Evolutionary conservation across 345 rosid species (phyloP).

Genomic region (Eucalyptus erythrocorys): DNA sequence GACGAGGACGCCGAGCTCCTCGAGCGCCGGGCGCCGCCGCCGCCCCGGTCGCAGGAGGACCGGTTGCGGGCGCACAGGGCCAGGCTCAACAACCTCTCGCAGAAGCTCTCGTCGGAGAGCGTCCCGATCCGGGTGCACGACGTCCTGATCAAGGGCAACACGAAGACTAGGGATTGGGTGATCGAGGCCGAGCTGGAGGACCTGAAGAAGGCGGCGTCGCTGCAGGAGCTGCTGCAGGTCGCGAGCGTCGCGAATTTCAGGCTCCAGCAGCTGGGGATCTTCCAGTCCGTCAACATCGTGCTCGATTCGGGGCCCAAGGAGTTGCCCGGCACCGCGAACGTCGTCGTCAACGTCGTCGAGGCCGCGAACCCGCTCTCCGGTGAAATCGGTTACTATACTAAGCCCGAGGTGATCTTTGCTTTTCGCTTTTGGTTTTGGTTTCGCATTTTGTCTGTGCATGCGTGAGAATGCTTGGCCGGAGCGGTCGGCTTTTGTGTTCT

Average conservation of each 20-base stretch:
- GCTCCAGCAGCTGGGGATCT: constrained; percentile 58
- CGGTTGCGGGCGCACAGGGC: constrained; percentile 9
- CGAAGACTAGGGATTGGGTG: constrained; percentile 64
- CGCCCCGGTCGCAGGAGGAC: constrained; percentile 6
- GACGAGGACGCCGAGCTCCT: constrained; percentile 16
- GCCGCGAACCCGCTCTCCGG: constrained; percentile 43
- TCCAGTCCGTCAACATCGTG: constrained; percentile 70
- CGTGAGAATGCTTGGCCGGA: background rate
- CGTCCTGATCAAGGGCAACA: constrained; percentile 66
- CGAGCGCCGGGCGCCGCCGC: background rate
- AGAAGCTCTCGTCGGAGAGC: constrained; percentile 27
- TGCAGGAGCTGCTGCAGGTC: constrained; percentile 70
- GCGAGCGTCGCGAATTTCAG: constrained; percentile 46
- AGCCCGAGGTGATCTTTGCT: constrained; percentile 37
- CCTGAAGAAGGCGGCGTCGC: constrained; percentile 42
- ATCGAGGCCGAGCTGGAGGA: constrained; percentile 58
- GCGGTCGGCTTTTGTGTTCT: background rate
- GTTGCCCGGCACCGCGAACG: constrained; percentile 81
- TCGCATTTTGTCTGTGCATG: background rate
- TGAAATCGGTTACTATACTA: constrained; percentile 63
- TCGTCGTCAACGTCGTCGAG: constrained; percentile 64
- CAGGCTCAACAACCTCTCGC: constrained; percentile 39
- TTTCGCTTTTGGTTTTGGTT: background rate
- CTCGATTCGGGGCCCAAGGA: constrained; percentile 87
- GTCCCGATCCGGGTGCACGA: constrained; percentile 82